Evolutionary conservation across 441 rosid genomes (phyloP).

Genomic region (Populus hybrid): DNA sequence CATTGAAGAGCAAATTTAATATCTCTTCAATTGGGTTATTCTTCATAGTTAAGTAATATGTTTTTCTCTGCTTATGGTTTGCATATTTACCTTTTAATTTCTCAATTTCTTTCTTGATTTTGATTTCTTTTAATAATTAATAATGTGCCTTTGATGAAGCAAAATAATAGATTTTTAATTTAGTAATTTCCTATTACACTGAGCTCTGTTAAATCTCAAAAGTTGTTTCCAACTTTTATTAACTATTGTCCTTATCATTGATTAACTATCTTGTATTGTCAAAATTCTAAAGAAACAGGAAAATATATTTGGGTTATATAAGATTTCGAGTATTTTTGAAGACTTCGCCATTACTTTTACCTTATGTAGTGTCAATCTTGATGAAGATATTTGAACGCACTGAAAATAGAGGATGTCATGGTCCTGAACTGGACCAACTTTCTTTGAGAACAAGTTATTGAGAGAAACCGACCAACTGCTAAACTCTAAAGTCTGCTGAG

Average conservation of each 20-base stretch:
- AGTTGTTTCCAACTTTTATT: neutral
- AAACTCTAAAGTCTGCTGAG: conserved; percentile 13
- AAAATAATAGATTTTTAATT: too few species aligned
- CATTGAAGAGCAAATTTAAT: too few species aligned
- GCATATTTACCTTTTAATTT: neutral
- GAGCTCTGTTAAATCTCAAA: neutral
- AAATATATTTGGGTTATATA: neutral
- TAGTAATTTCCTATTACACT: neutral
- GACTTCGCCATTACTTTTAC: too few species aligned
- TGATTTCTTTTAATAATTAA: too few species aligned
- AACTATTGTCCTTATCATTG: too few species aligned
- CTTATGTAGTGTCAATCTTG: neutral
- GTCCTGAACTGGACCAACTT: neutral
- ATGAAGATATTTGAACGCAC: neutral
- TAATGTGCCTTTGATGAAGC: neutral
- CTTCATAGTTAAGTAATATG: too few species aligned
- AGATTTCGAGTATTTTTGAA: too few species aligned
- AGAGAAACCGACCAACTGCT: conserved; percentile 15
- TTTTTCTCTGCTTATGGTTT: too few species aligned
- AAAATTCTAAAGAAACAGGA: neutral
- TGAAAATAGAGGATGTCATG: neutral
- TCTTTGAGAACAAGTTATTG: neutral
- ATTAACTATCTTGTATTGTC: neutral
- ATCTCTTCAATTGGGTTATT: too few species aligned
- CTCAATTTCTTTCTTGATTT: neutral